phyloP scores from a whole-genome alignment of 2,329 filamentous ascomycete genomes.

The Mycosphaerella arachidis region DNA sequence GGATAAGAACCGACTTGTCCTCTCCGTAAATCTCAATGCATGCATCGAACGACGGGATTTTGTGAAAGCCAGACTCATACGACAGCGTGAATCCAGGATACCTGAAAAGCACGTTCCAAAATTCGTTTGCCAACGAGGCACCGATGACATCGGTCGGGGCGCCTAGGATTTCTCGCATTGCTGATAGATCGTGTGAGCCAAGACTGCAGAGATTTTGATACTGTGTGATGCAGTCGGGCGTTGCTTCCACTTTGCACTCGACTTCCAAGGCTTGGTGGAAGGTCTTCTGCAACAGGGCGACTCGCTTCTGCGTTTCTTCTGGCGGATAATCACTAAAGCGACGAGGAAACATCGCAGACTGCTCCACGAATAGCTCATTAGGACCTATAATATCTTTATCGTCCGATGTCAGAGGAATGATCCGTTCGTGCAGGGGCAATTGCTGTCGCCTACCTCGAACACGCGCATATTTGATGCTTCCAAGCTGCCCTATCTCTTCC shows the following conservation, averaged over 20 bases:
- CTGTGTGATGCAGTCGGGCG: conserved; percentile 28
- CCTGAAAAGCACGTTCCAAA: conserved; percentile 41
- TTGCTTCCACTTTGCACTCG: not conserved
- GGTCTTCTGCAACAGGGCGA: conserved; percentile 18
- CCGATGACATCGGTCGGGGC: conserved; percentile 46
- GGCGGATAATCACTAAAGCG: conserved; percentile 41
- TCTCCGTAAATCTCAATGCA: conserved; percentile 51
- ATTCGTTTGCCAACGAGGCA: conserved; percentile 39
- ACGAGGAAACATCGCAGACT: conserved; percentile 47
- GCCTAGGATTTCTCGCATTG: conserved; percentile 53
- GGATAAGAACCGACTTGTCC: conserved; percentile 51
- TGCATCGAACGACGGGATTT: conserved; percentile 52
- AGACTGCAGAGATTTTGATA: conserved; percentile 40
- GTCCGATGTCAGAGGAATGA: not conserved
- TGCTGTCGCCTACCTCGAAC: conserved; percentile 29
- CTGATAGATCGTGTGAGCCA: conserved; percentile 52
- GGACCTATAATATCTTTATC: conserved; percentile 51
- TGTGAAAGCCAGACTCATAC: conserved; percentile 55
- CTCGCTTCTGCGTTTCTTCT: conserved; percentile 4
- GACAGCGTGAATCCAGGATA: conserved; percentile 49
- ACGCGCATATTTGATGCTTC: conserved; percentile 53
- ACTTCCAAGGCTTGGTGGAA: conserved; percentile 28
- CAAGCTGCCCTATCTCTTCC: not conserved
- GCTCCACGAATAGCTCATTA: conserved; percentile 46
- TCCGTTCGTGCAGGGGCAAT: not conserved